phyloP scores from a whole-genome alignment of 495 filamentous ascomycete species.

The Lentithecium fluviatile region DNA sequence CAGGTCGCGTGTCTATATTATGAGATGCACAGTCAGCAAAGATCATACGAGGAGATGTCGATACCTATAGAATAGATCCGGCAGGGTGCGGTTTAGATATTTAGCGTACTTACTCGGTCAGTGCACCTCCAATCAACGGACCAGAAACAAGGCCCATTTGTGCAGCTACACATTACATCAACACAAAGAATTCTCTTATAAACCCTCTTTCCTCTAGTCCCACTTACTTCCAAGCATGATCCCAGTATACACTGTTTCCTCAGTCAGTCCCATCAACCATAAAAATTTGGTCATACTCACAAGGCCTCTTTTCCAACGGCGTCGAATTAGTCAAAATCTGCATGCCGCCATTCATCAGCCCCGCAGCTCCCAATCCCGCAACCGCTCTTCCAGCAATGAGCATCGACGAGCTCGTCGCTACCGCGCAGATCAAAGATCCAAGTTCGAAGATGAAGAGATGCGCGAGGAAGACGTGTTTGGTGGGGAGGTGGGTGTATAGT shows the following conservation, averaged over 20 bases:
- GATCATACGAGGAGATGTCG: too few species aligned
- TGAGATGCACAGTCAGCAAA: too few species aligned
- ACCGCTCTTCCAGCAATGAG: constrained; percentile 15
- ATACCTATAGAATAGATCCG: too few species aligned
- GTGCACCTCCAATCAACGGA: constrained; percentile 61
- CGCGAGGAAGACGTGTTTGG: constrained; percentile 6
- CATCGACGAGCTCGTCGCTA: constrained; percentile 7
- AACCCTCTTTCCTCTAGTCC: too few species aligned
- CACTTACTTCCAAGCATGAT: constrained; percentile 6
- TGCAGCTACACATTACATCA: neutral
- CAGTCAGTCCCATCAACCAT: neutral
- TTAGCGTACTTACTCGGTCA: constrained; percentile 53
- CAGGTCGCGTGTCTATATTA: constrained; percentile 44
- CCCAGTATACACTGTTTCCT: constrained; percentile 4
- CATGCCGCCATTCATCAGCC: constrained; percentile 8
- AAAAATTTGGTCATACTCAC: neutral
- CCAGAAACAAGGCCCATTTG: constrained; percentile 48
- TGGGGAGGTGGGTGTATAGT: constrained; percentile 6
- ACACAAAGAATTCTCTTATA: too few species aligned
- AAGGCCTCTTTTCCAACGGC: constrained; percentile 16
- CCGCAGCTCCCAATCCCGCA: constrained; percentile 8
- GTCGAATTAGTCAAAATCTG: constrained; percentile 1
- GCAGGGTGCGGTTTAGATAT: too few species aligned
- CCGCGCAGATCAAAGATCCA: constrained; percentile 14
- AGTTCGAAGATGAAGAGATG: constrained; percentile 11